Conservation (phyloP, 2,329 filamentous ascomycete genomes). For the Colletotrichum spinosum region DNA sequence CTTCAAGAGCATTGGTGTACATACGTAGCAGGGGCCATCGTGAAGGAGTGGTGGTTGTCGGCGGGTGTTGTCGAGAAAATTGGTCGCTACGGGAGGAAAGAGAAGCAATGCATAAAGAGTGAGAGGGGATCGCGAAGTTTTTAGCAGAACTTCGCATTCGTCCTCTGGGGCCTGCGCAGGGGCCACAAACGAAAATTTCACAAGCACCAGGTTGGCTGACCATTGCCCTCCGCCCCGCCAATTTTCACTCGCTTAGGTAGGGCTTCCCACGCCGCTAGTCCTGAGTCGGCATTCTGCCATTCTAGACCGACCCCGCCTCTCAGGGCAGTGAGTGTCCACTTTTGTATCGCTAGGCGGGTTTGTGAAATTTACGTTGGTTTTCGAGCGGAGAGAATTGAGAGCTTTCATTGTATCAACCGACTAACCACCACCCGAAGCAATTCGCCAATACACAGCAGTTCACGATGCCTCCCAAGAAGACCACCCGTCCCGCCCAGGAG, state of each 20-base stretch:
- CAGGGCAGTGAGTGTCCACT: slow-evolving; percentile 31
- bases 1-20: slow-evolving; percentile 39
- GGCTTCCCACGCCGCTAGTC: slow-evolving; percentile 19
- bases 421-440: slow-evolving; percentile 43
- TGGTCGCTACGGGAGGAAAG: slow-evolving; percentile 30
- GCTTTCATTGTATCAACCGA: slow-evolving; percentile 26
- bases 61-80: slow-evolving; percentile 40
- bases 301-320: slow-evolving; percentile 10
- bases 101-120: not conserved
- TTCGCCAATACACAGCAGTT: slow-evolving; percentile 47
- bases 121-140: slow-evolving; percentile 14
- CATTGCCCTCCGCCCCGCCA: not conserved
- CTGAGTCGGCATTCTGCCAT: not conserved
- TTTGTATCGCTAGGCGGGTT: slow-evolving; percentile 8
- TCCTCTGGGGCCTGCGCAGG: not conserved
- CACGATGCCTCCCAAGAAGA: slow-evolving; percentile 91
- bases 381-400: slow-evolving; percentile 4
- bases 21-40: slow-evolving; percentile 67
- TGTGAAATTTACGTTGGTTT: slow-evolving; percentile 31
- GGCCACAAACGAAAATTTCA: slow-evolving; percentile 20
- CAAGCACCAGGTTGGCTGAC: not conserved
- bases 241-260: slow-evolving; percentile 32
- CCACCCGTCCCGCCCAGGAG: slow-evolving; percentile 89
- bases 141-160: slow-evolving; percentile 32
- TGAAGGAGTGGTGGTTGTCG: slow-evolving; percentile 52